Conservation (phyloP, 1,139 yeast species). For the Pichia sp. region DNA sequence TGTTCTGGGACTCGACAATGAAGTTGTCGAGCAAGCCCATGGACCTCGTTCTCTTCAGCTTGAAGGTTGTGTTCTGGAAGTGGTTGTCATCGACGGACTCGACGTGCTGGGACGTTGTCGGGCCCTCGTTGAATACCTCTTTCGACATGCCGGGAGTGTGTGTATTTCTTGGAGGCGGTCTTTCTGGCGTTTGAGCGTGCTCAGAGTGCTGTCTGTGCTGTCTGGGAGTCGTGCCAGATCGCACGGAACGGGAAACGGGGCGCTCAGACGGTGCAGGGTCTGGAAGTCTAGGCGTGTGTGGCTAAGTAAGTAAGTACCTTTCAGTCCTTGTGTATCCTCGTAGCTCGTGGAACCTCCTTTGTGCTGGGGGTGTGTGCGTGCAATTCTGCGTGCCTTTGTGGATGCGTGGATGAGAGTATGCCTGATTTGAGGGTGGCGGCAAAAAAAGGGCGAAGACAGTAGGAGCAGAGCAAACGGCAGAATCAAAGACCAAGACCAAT, state of each 20-base stretch:
- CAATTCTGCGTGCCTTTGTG: no score
- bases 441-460: no score
- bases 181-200: no score
- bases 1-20: neutral
- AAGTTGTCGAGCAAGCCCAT: slow-evolving; percentile 54
- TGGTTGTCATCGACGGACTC: slow-evolving; percentile 71
- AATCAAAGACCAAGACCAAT: no score
- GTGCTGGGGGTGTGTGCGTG: no score
- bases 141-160: slow-evolving; percentile 20
- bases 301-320: no score
- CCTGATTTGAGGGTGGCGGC: no score
- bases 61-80: slow-evolving; percentile 69
- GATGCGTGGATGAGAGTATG: no score
- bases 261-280: neutral
- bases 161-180: neutral
- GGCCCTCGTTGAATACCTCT: slow-evolving; percentile 35
- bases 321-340: no score
- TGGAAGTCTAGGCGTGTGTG: no score
- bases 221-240: neutral
- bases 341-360: no score
- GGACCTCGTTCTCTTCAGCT: slow-evolving; percentile 77
- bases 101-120: slow-evolving; percentile 42
- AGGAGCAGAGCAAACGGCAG: no score
- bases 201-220: neutral
- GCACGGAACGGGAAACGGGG: neutral